Conservation (phyloP, 1,284 basidiomycete species). For the Filobasidium uniguttulatum region DNA sequence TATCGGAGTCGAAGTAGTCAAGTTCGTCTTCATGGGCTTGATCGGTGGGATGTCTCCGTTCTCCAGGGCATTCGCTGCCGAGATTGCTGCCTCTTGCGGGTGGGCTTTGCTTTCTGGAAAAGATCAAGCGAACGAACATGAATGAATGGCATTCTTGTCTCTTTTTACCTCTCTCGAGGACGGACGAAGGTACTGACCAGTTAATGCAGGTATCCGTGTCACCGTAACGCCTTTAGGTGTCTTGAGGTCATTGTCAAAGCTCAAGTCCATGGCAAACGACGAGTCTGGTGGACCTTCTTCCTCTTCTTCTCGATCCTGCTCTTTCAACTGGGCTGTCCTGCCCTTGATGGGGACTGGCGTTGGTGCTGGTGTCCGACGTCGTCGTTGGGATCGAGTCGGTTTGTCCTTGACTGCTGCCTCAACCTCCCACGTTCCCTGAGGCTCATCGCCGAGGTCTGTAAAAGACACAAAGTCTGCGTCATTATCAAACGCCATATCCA, state of each 20-base stretch:
- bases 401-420: no score
- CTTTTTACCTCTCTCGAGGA: no score
- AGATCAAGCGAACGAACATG: no score
- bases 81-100: neutral
- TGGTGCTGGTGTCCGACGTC: no score
- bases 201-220: no score
- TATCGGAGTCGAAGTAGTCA: neutral
- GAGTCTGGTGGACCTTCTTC: no score
- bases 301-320: neutral
- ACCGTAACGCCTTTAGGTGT: no score
- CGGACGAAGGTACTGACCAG: no score
- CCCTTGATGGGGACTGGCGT: neutral
- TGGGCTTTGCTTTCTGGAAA: neutral
- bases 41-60: neutral
- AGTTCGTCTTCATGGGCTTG: neutral
- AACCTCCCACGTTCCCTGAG: neutral
- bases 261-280: no score
- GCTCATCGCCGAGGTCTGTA: neutral
- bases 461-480: slow-evolving; percentile 1
- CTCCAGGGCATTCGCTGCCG: neutral
- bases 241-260: no score
- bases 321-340: neutral
- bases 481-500: neutral
- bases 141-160: no score
- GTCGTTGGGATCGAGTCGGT: no score